Conservation (phyloP, 192 early-diverging fungal genomes). For the Podila minutissima region DNA sequence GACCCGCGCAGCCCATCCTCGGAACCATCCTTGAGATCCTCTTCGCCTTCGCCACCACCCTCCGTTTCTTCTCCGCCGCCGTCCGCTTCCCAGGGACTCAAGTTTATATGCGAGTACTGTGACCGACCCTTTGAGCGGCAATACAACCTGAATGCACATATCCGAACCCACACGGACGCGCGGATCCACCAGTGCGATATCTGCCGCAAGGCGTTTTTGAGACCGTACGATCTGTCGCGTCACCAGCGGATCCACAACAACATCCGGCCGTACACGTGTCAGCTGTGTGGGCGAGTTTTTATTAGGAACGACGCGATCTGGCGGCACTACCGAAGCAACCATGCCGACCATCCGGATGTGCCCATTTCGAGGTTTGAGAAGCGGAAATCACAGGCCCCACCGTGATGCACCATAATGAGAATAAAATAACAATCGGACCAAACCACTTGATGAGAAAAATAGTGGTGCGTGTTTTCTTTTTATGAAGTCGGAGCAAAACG, state of each 20-base stretch:
- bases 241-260: constrained; percentile 80
- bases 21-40: too few species aligned
- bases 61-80: background rate
- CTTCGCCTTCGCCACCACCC: background rate
- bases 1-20: too few species aligned
- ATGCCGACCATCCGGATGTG: constrained; percentile 34
- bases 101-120: constrained; percentile 21
- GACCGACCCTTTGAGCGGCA: constrained; percentile 31
- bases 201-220: constrained; percentile 16
- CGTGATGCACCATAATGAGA: background rate
- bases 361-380: constrained; percentile 21
- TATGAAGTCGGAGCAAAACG: too few species aligned
- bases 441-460: background rate
- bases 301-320: constrained; percentile 82
- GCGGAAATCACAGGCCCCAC: background rate
- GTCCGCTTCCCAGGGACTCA: constrained; percentile 4
- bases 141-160: constrained; percentile 46
- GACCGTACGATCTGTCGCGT: constrained; percentile 75
- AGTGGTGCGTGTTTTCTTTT: too few species aligned
- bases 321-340: constrained; percentile 71
- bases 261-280: constrained; percentile 75
- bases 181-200: constrained; percentile 10
- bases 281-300: constrained; percentile 73
- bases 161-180: constrained; percentile 21
- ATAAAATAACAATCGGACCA: background rate